Evolutionary conservation across 305 asterid species (phyloP).

Genomic region (Solanum chacoense): DNA sequence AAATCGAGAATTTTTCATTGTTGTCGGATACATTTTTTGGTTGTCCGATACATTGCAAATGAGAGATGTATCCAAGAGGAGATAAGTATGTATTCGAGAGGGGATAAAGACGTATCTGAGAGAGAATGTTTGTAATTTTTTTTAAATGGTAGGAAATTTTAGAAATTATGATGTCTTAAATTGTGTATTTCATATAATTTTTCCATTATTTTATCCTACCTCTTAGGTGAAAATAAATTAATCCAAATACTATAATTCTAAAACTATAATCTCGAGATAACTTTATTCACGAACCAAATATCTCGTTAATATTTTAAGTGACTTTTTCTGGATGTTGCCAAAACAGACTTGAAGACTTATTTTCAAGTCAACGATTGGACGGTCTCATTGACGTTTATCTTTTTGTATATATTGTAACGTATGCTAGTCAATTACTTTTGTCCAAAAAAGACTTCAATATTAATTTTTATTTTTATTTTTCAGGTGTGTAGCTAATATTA

Average conservation of each 20-base stretch:
- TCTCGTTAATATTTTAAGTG: not conserved
- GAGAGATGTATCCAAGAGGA: not conserved
- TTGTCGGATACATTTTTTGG: too few species aligned
- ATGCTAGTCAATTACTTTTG: not conserved
- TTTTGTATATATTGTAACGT: not conserved
- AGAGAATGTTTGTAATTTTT: not conserved
- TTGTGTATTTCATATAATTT: not conserved
- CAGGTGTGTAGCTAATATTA: not conserved
- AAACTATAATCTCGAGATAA: not conserved
- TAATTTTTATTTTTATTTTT: not conserved
- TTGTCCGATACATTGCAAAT: not conserved
- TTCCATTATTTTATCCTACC: not conserved
- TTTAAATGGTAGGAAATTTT: too few species aligned
- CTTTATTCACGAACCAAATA: not conserved
- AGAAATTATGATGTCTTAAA: not conserved
- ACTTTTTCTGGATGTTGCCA: not conserved
- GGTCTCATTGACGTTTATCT: not conserved
- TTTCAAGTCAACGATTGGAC: not conserved
- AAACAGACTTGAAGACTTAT: not conserved
- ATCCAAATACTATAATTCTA: not conserved
- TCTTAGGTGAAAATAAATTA: not conserved
- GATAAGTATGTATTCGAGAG: too few species aligned
- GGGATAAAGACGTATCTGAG: too few species aligned
- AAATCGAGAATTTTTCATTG: not conserved
- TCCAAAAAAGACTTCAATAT: not conserved